Evolutionary conservation across 2,329 filamentous ascomycete genomes (phyloP).

Genomic region (Tolypocladium album): DNA sequence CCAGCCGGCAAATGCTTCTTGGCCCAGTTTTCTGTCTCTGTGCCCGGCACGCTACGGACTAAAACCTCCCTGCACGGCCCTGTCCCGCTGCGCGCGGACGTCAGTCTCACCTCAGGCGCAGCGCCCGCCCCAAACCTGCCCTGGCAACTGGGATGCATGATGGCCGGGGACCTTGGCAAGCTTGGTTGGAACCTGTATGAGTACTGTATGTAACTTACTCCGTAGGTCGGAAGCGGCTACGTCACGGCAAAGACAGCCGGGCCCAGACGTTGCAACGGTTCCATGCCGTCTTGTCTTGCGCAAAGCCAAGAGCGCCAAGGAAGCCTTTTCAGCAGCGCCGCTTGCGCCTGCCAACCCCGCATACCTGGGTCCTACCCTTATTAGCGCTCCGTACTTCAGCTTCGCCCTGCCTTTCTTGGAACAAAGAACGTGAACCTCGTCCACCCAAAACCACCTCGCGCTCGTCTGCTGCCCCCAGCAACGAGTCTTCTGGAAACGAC

Average conservation of each 20-base stretch:
- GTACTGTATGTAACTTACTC: no score
- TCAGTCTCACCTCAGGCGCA: background rate
- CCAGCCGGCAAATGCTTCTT: background rate
- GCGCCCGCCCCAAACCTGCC: background rate
- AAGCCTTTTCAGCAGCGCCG: background rate
- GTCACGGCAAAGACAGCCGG: background rate
- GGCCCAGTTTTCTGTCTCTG: background rate
- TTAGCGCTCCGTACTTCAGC: background rate
- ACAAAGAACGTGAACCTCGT: background rate
- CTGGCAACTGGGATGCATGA: no score
- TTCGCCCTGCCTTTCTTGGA: background rate
- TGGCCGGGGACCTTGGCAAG: no score
- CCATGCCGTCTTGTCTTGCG: background rate
- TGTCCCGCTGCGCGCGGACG: background rate
- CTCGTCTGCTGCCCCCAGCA: background rate
- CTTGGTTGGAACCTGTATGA: background rate
- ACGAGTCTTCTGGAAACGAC: background rate
- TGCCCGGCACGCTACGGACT: background rate
- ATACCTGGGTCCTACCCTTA: background rate
- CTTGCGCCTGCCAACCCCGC: background rate
- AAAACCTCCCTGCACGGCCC: background rate
- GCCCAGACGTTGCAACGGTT: background rate
- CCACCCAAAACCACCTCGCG: background rate
- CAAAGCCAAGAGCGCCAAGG: background rate
- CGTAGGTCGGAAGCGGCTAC: background rate